Conservation (phyloP, 1,139 yeast species). For the Candida neerlandica region DNA sequence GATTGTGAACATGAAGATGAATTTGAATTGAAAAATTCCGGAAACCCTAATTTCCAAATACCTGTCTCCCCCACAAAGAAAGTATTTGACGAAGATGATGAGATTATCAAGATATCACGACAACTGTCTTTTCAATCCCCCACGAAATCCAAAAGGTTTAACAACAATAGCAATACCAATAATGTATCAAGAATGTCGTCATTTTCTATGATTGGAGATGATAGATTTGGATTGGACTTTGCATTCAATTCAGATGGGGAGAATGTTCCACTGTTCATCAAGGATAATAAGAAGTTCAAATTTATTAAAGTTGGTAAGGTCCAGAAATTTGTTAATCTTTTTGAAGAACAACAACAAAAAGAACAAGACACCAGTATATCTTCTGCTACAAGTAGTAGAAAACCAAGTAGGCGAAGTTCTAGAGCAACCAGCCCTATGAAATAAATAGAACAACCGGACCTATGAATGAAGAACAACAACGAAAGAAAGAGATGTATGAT, state of each 20-base stretch:
- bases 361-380: slow-evolving; percentile 1
- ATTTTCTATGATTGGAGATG: slow-evolving; percentile 25
- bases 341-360: slow-evolving; percentile 39
- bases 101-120: slow-evolving; percentile 7
- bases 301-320: slow-evolving; percentile 53
- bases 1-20: slow-evolving; percentile 11
- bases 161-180: neutral
- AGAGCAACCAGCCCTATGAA: neutral
- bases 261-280: slow-evolving; percentile 42
- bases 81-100: slow-evolving; percentile 11
- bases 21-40: slow-evolving; percentile 6
- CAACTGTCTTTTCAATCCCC: slow-evolving; percentile 23
- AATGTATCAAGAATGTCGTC: slow-evolving; percentile 24
- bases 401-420: slow-evolving; percentile 5
- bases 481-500: too few species aligned
- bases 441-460: neutral
- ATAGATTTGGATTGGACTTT: slow-evolving; percentile 29
- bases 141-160: slow-evolving; percentile 8
- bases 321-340: slow-evolving; percentile 48
- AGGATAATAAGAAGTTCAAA: slow-evolving; percentile 47
- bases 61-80: slow-evolving; percentile 9
- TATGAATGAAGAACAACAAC: too few species aligned
- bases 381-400: slow-evolving; percentile 9
- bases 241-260: slow-evolving; percentile 34
- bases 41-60: slow-evolving; percentile 6